Conservation (phyloP, 257 asterid species). For the Solanum medicagineum region DNA sequence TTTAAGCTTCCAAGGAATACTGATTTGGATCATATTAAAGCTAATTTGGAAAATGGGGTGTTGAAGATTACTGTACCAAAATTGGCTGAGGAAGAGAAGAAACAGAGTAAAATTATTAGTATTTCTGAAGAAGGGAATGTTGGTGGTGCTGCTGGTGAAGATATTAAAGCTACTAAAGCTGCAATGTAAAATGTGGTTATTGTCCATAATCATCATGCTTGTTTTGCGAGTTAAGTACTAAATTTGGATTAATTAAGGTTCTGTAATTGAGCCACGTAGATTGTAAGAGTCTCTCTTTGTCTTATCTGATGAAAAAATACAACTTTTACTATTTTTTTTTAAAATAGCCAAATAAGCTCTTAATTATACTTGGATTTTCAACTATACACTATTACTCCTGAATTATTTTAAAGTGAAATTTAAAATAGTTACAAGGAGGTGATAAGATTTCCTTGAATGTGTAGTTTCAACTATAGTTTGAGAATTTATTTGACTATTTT, state of each 20-base stretch:
- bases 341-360: too few relatives aligned
- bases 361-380: too few relatives aligned
- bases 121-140: background rate
- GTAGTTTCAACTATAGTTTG: too few relatives aligned
- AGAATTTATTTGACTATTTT: too few relatives aligned
- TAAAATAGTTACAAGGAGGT: too few relatives aligned
- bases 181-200: background rate
- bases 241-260: background rate
- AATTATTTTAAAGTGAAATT: too few relatives aligned
- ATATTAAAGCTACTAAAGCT: background rate
- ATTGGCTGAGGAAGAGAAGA: constrained; percentile 39
- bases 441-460: too few relatives aligned
- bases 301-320: background rate
- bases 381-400: too few relatives aligned
- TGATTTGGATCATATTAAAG: constrained; percentile 43
- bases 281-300: background rate
- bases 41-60: constrained; percentile 66
- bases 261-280: background rate
- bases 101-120: constrained; percentile 35
- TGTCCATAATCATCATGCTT: background rate
- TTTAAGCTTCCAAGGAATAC: constrained; percentile 64
- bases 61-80: constrained; percentile 51
- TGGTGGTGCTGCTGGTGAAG: background rate
- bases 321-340: too few relatives aligned
- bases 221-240: background rate